Evolutionary conservation across 495 filamentous ascomycete species (phyloP).

Genomic region (Bathelium albidoporum): DNA sequence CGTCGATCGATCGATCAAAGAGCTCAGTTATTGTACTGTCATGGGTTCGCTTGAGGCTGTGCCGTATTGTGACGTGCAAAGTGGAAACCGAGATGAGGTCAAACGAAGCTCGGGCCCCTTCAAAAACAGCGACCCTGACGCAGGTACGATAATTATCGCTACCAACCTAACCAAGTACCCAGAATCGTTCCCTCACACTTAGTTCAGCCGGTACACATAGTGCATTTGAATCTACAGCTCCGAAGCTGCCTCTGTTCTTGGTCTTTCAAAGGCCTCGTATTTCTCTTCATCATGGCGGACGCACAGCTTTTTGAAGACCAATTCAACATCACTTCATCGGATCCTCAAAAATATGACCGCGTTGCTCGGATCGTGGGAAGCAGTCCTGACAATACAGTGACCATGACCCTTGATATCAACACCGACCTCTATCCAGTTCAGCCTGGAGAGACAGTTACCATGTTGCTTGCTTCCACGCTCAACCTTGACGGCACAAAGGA

Average conservation of each 20-base stretch:
- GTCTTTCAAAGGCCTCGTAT: neutral
- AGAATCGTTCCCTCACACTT: no score
- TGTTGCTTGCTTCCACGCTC: constrained; percentile 75
- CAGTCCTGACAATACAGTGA: constrained; percentile 57
- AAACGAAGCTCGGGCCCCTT: neutral
- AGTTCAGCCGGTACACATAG: no score
- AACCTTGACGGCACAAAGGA: constrained; percentile 71
- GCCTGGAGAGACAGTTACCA: constrained; percentile 60
- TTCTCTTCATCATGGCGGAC: constrained; percentile 35
- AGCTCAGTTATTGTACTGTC: no score
- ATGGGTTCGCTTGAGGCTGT: no score
- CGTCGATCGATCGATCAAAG: no score
- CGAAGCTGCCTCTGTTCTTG: no score
- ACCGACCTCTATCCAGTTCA: constrained; percentile 74
- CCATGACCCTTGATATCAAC: constrained; percentile 87
- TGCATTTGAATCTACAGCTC: no score
- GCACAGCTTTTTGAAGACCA: constrained; percentile 84
- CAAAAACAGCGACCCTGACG: no score
- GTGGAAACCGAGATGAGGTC: no score
- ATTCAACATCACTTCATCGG: constrained; percentile 70
- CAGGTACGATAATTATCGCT: no score
- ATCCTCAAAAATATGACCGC: constrained; percentile 86
- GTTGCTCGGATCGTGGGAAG: constrained; percentile 69
- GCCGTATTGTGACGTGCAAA: no score
- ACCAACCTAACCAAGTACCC: neutral